Conservation (phyloP, 2,329 filamentous ascomycete species). For the Reticulascus tulasneorum region DNA sequence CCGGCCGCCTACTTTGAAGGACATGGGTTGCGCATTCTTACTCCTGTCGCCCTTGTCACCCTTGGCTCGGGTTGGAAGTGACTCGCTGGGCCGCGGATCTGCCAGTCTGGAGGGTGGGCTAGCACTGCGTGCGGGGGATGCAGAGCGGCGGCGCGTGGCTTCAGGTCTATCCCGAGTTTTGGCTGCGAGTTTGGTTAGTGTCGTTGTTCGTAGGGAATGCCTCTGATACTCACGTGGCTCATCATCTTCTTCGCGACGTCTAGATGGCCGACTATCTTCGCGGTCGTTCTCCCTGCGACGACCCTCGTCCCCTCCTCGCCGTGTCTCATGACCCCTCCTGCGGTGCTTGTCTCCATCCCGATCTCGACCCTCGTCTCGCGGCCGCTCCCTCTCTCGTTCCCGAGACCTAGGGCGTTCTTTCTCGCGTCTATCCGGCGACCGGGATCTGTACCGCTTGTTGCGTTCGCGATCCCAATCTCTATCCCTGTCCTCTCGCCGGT, state of each 20-base stretch:
- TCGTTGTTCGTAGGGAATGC: too few species aligned
- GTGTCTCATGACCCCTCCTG: slow-evolving; percentile 25
- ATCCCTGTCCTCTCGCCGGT: slow-evolving; percentile 21
- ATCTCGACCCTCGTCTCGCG: slow-evolving; percentile 29
- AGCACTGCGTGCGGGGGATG: slow-evolving; percentile 25
- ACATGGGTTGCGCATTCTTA: slow-evolving; percentile 23
- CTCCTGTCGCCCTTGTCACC: too few species aligned
- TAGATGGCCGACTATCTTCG: slow-evolving; percentile 15
- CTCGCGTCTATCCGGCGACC: slow-evolving; percentile 29
- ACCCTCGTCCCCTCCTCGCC: slow-evolving; percentile 26
- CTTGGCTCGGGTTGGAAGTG: slow-evolving; percentile 31
- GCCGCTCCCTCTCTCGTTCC: slow-evolving; percentile 30
- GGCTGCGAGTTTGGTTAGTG: too few species aligned
- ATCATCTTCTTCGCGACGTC: slow-evolving; percentile 18
- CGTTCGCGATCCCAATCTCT: slow-evolving; percentile 9
- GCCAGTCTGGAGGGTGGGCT: slow-evolving; percentile 16
- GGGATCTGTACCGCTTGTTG: slow-evolving; percentile 26
- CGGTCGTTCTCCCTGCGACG: slow-evolving; percentile 19
- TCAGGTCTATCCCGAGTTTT: too few species aligned
- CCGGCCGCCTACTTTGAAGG: slow-evolving; percentile 30
- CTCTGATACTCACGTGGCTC: slow-evolving; percentile 11
- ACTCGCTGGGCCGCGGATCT: slow-evolving; percentile 15
- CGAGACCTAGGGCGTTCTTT: slow-evolving; percentile 20
- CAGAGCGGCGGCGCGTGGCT: slow-evolving; percentile 35
- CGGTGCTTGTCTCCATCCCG: slow-evolving; percentile 33